Evolutionary conservation across 805 yeast species (phyloP).

Genomic region (Metschnikowia lunata): DNA sequence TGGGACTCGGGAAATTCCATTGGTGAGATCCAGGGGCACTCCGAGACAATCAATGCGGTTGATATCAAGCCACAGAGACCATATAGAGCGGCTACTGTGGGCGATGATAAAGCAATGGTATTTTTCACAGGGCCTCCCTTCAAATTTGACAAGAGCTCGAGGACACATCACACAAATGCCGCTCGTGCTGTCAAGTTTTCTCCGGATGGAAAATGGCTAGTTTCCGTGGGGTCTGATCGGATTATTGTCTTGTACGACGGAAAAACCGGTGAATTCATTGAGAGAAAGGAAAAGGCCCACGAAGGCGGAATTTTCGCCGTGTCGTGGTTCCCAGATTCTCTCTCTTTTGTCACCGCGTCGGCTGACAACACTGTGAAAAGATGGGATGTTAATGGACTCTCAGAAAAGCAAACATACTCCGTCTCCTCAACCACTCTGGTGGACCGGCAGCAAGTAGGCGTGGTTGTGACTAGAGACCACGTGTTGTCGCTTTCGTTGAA

Average conservation of each 20-base stretch:
- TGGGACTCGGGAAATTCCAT: slow-evolving; percentile 96
- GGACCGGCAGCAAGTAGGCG: slow-evolving; percentile 75
- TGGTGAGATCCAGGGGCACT: slow-evolving; percentile 93
- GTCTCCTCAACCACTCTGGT: slow-evolving; percentile 29
- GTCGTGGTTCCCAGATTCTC: slow-evolving; percentile 58
- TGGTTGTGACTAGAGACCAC: slow-evolving; percentile 56
- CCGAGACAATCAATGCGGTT: slow-evolving; percentile 78
- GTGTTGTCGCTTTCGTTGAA: slow-evolving; percentile 63
- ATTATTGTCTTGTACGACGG: slow-evolving; percentile 79
- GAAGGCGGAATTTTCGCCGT: slow-evolving; percentile 79
- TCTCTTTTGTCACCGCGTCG: slow-evolving; percentile 68
- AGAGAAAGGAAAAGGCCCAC: slow-evolving; percentile 52
- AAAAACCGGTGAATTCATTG: slow-evolving; percentile 69
- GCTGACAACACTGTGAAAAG: slow-evolving; percentile 75
- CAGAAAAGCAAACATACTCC: slow-evolving; percentile 46
- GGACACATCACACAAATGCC: slow-evolving; percentile 73
- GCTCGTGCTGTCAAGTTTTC: slow-evolving; percentile 79
- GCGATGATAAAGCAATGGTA: slow-evolving; percentile 83
- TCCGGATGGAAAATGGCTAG: slow-evolving; percentile 70
- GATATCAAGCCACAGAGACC: slow-evolving; percentile 84
- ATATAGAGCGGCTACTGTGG: slow-evolving; percentile 86
- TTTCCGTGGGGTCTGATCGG: slow-evolving; percentile 84
- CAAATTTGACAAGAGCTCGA: slow-evolving; percentile 68
- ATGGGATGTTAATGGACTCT: slow-evolving; percentile 47
- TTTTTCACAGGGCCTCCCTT: slow-evolving; percentile 93